Evolutionary conservation across 768 basidiomycete genomes (phyloP).

Genomic region (Auricularia auricula-judae): DNA sequence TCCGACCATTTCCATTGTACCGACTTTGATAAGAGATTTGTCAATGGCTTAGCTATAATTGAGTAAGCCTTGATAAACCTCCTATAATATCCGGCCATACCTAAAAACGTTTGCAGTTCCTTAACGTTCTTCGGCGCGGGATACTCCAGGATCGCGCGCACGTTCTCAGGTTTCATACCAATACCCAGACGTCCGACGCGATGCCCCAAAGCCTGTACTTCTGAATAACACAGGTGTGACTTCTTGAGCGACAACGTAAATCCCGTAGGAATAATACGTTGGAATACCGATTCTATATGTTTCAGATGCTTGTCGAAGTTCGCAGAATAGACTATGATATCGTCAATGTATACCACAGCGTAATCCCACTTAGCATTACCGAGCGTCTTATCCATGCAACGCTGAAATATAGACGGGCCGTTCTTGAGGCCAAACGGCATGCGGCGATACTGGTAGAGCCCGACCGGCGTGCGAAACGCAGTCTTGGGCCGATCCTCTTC

Average conservation of each 20-base stretch:
- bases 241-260: background rate
- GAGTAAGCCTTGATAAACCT: background rate
- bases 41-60: background rate
- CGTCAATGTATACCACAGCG: background rate
- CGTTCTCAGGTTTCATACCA: background rate
- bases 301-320: background rate
- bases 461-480: constrained; percentile 28
- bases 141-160: background rate
- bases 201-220: background rate
- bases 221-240: background rate
- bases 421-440: constrained; percentile 31
- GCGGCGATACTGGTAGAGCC: constrained; percentile 28
- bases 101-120: background rate
- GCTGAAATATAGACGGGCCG: background rate
- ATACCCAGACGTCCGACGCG: background rate
- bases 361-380: background rate
- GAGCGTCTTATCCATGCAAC: background rate
- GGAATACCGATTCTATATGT: background rate
- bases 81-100: background rate
- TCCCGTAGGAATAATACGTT: background rate
- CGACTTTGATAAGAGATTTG: background rate
- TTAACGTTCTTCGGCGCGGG: background rate
- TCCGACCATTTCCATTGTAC: background rate
- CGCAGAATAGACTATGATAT: background rate
- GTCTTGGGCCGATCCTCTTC: constrained; percentile 20